Percentiles rank a stretch among this genome's conserved stretches.
Evolutionary conservation across 192 early-diverging fungal species (phyloP).

Genomic region (Coemansia sp.): DNA sequence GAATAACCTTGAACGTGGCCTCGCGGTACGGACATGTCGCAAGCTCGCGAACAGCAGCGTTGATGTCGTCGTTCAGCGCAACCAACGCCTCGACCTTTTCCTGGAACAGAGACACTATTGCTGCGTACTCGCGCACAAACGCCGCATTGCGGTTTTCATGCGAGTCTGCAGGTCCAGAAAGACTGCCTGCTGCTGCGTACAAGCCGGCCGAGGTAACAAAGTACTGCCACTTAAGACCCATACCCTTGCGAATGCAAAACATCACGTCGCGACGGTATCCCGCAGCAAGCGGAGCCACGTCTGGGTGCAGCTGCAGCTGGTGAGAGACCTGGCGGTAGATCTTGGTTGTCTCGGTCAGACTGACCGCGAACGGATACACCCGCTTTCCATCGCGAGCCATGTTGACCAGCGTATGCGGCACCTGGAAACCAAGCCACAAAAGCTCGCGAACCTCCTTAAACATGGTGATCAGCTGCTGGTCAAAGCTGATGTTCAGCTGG

Average conservation of each 20-base stretch:
- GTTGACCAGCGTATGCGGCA: slow-evolving; percentile 87
- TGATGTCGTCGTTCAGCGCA: slow-evolving; percentile 79
- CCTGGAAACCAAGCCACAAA: slow-evolving; percentile 91
- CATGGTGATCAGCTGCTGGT: slow-evolving; percentile 88
- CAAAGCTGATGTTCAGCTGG: slow-evolving; percentile 91
- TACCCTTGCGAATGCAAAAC: slow-evolving; percentile 70
- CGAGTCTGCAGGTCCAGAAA: slow-evolving; percentile 51
- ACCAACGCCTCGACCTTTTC: slow-evolving; percentile 90
- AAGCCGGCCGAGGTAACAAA: slow-evolving; percentile 69
- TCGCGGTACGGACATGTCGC: slow-evolving; percentile 73
- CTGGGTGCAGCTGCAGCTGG: slow-evolving; percentile 73
- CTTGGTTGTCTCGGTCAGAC: slow-evolving; percentile 90
- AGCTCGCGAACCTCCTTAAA: slow-evolving; percentile 99
- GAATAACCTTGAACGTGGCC: slow-evolving; percentile 63
- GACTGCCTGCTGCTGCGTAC: slow-evolving; percentile 46
- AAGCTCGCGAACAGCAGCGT: slow-evolving; percentile 79
- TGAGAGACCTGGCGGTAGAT: slow-evolving; percentile 87
- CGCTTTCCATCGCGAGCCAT: slow-evolving; percentile 94
- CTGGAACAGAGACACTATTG: slow-evolving; percentile 87
- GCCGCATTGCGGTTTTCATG: slow-evolving; percentile 84
- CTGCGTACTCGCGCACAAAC: slow-evolving; percentile 95
- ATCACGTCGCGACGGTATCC: slow-evolving; percentile 96
- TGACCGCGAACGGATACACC: slow-evolving; percentile 98
- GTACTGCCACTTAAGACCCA: slow-evolving; percentile 89
- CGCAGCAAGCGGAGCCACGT: slow-evolving; percentile 79